Evolutionary conservation across 495 filamentous ascomycete genomes (phyloP).

Genomic region (Bathelium albidoporum): DNA sequence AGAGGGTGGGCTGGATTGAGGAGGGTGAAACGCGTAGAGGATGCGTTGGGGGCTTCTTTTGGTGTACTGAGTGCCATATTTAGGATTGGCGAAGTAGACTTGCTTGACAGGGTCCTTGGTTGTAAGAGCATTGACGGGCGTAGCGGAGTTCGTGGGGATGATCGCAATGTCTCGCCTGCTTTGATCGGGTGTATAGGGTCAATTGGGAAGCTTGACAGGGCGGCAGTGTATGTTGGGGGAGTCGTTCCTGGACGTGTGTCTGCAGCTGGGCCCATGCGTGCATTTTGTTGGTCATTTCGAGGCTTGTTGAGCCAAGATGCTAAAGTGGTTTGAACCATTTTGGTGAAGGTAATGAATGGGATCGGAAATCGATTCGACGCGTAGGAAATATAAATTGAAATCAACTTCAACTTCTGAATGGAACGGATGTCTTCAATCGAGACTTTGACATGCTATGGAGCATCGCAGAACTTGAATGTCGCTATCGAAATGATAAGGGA

Average conservation of each 20-base stretch:
- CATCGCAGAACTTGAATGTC: neutral
- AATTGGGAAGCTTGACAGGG: neutral
- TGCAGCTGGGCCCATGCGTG: neutral
- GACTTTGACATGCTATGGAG: neutral
- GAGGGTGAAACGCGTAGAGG: constrained; percentile 12
- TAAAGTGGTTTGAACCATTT: constrained; percentile 30
- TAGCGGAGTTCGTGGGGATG: neutral
- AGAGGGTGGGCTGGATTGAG: neutral
- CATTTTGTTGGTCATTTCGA: neutral
- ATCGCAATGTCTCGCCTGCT: constrained; percentile 1
- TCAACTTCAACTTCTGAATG: neutral
- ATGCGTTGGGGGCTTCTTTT: neutral
- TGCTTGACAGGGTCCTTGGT: neutral
- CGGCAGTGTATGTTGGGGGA: neutral
- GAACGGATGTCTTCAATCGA: neutral
- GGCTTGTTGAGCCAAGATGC: constrained; percentile 31
- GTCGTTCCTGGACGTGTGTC: neutral
- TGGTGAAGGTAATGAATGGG: neutral
- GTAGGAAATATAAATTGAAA: neutral
- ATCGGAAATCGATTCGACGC: neutral
- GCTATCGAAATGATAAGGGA: no score
- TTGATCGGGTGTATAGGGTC: neutral
- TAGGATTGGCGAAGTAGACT: neutral
- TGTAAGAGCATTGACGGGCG: neutral
- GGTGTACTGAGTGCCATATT: neutral